Evolutionary conservation across 768 basidiomycete species (phyloP), one percentile per base, ranked within the genome.

Genomic region (Pleurotus ostreatus): DNA sequence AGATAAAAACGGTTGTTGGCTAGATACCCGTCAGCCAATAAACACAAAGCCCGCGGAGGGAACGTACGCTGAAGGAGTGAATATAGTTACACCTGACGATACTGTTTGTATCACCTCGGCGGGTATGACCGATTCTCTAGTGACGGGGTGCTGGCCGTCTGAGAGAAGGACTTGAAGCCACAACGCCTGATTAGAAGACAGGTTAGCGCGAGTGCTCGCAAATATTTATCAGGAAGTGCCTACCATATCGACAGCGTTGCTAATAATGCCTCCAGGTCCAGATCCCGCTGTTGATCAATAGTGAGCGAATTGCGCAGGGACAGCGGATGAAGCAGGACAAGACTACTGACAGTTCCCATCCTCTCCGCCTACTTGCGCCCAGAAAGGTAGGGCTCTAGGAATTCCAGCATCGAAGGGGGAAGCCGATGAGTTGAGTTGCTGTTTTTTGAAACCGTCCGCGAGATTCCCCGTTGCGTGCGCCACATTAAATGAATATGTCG

Each of bases 401-500:
- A 34, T 34, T 34, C 30, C 30, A 34, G 30, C 8, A 34, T 34
- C 30, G 8, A 34, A 34, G 11, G 30, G 30, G 11, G 30, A 34
- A 34, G 30, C 30, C 11, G 30, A 34, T 11, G 30, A 34, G 11
- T 34, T 34, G 30, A 34, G 9, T 4, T 34, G 30, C 8, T 34
- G 30, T 34, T 34, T 34, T 8, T 34, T 3, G 54, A 18, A 9
- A 54, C 62, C 63, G 41, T 70, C 66, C 1, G 68, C 70, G n/a
- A 72, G 59, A 7, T 63, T 59, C 1, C 67, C 66, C 7, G 56
- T 61, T n/a, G 61, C 55, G 30, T 66, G 66, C 1, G 71, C 71
- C 7, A 57, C 53, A 3, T 61, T 57, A 39, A 62, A 68, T 2
- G 69, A 70, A 40, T 67, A 72, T 1, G 70, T 72, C 2, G 70